Percentiles rank a stretch among this genome's conserved stretches.
phyloP scores from a whole-genome alignment of 1,284 basidiomycete species.

The Pterula multifida region DNA sequence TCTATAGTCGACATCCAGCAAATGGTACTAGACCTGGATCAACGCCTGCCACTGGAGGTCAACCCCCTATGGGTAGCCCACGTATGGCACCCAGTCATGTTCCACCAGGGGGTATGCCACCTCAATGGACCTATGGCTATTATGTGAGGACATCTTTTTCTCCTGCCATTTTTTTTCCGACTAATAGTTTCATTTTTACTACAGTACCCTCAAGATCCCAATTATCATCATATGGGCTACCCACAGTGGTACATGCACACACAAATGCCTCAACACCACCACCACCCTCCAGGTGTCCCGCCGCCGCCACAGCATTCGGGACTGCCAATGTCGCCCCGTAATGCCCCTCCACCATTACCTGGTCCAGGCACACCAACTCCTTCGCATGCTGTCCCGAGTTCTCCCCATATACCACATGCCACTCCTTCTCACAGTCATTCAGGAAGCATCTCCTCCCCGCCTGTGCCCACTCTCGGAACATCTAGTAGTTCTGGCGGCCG shows the following conservation, averaged over 20 bases:
- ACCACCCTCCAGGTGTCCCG: conserved; percentile 16
- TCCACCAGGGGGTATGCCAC: conserved; percentile 24
- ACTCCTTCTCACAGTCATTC: conserved; percentile 38
- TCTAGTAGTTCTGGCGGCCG: conserved; percentile 27
- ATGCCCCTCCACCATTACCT: conserved; percentile 40
- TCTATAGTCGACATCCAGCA: conserved; percentile 44
- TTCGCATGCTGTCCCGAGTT: conserved; percentile 37
- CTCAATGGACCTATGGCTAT: conserved; percentile 12
- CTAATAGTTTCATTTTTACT: conserved; percentile 3
- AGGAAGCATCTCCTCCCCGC: conserved; percentile 44
- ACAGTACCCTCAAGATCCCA: conserved; percentile 17
- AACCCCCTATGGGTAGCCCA: conserved; percentile 19
- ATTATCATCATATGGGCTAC: conserved; percentile 15
- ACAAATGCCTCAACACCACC: conserved; percentile 28
- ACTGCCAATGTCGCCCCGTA: conserved; percentile 55
- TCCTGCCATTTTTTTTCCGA: too few relatives aligned
- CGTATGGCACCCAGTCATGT: conserved; percentile 29
- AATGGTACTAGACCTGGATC: conserved; percentile 51
- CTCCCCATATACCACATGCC: conserved; percentile 36
- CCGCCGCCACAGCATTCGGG: conserved; percentile 29
- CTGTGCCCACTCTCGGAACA: conserved; percentile 47
- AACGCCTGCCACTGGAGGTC: conserved; percentile 37
- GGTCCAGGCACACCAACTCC: conserved; percentile 54
- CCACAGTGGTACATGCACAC: conserved; percentile 10
- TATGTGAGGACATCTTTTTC: conserved; percentile 22